Conservation (phyloP, 257 asterid genomes). For the Prunella vulgaris region DNA sequence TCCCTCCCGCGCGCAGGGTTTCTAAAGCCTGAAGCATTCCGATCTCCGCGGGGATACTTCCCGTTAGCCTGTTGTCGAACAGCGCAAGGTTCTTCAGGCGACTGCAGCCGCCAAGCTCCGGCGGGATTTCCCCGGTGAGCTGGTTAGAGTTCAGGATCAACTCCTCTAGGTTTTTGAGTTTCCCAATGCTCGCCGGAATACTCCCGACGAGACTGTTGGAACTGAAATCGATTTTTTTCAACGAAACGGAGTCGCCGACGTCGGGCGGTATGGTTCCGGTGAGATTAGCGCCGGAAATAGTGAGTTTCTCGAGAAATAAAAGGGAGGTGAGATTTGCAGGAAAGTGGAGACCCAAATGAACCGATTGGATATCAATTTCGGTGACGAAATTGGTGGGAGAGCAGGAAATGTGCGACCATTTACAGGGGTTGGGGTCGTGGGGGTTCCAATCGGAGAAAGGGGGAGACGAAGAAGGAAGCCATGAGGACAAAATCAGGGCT, state of each 20-base stretch:
- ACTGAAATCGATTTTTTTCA: conserved; percentile 50
- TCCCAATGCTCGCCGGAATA: conserved; percentile 47
- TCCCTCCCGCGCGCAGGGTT: conserved; percentile 58
- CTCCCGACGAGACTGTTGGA: conserved; percentile 48
- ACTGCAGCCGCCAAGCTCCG: conserved; percentile 47
- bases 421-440: conserved; percentile 50
- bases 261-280: conserved; percentile 63
- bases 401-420: conserved; percentile 62
- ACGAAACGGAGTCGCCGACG: conserved; percentile 46
- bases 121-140: conserved; percentile 55
- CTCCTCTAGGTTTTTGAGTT: conserved; percentile 48
- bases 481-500: conserved; percentile 42
- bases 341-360: conserved; percentile 51
- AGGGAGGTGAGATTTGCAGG: conserved; percentile 68
- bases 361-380: conserved; percentile 41
- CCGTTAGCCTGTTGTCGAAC: conserved; percentile 60
- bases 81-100: conserved; percentile 35
- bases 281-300: conserved; percentile 58
- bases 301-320: conserved; percentile 37
- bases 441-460: conserved; percentile 53
- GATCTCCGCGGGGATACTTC: conserved; percentile 45
- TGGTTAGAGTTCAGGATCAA: conserved; percentile 50
- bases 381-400: conserved; percentile 40
- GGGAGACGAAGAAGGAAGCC: conserved; percentile 49
- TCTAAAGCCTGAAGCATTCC: conserved; percentile 43